Percentiles rank a stretch among this genome's conserved stretches.
Evolutionary conservation across 2,329 filamentous ascomycete genomes (phyloP).

Genomic region (Ophiostoma triangulosporum): DNA sequence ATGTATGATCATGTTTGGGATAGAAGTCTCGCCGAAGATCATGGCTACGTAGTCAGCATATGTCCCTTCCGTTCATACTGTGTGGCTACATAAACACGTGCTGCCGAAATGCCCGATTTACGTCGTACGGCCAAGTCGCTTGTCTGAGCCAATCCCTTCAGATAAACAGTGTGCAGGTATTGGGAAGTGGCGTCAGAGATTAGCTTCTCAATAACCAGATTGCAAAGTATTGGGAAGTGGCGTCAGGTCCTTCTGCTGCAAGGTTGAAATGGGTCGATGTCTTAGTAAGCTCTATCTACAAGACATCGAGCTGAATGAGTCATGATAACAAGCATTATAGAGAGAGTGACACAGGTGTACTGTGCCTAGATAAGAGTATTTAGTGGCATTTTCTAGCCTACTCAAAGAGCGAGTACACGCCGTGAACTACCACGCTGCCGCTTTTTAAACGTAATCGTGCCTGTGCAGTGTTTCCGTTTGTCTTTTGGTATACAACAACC

Average conservation of each 20-base stretch:
- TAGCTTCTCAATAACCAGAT: too few species aligned
- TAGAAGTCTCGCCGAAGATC: too few species aligned
- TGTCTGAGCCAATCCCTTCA: neutral
- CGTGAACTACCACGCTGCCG: neutral
- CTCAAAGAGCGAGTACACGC: neutral
- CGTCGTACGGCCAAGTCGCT: neutral
- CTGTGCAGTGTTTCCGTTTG: neutral
- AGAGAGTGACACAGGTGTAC: neutral
- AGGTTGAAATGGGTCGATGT: too few species aligned
- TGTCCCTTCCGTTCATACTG: neutral
- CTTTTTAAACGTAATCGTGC: neutral
- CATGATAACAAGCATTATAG: too few species aligned
- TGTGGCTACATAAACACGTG: neutral
- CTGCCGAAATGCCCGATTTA: neutral
- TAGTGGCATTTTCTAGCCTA: neutral
- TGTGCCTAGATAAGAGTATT: neutral
- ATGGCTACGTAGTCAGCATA: too few species aligned
- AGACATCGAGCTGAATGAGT: too few species aligned
- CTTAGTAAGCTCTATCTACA: too few species aligned
- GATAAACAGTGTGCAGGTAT: neutral
- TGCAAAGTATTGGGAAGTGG: too few species aligned
- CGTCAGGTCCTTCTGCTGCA: too few species aligned
- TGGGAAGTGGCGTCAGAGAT: too few species aligned
- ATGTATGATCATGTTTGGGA: too few species aligned
- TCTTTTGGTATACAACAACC: neutral